Evolutionary conservation across 116 monocot genomes (phyloP), one percentile per base, ranked within the genome.

Genomic region (Thalassia testudinum): DNA sequence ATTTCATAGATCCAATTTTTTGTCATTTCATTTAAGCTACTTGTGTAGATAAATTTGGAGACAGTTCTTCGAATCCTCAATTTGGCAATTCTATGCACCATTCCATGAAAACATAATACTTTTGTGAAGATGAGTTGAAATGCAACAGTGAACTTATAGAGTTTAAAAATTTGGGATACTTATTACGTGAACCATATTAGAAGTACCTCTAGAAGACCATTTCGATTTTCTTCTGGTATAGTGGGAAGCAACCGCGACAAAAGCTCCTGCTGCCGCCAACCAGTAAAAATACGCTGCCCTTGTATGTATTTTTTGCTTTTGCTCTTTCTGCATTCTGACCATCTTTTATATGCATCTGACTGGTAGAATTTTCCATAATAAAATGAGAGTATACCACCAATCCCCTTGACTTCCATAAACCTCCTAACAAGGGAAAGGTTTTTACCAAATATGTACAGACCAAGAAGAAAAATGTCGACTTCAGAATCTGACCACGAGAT

Each of bases 361-460:
- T 67, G 83, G 57, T 78, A 95, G 45, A 95, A 95, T 4, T 64
- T 79, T 43, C 93, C 93, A 68, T 95, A 87, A 56, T 87, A 95
- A 53, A 76, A 95, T 14, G 75, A 75, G 27, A 87, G 44, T 21
- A 95, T 49, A 57, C 84, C 75, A 20, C 81, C 84, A 78, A 87
- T 81, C 14, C 24, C 58, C 62, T 78, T 78, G 56, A 20, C 34
- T 40, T 67, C 76, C 26, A 81, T 47, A 57, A 85, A 78, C 30
- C 62, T 74, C 48, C 50, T 63, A 19, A 95, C 69, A 28, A 53
- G 65, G 43, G 24, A 19, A 54, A 95, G 78, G 72, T 95, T 79
- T 71, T 95, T 95, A 15, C 87, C 87, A 63, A 87, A 93, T 61
- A 93, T 84, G 59, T 93, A 87, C 16, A 93, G 87, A 12, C 81